phyloP scores from a whole-genome alignment of 805 yeast genomes.

The Yamadazyma takamatsuzukensis region DNA sequence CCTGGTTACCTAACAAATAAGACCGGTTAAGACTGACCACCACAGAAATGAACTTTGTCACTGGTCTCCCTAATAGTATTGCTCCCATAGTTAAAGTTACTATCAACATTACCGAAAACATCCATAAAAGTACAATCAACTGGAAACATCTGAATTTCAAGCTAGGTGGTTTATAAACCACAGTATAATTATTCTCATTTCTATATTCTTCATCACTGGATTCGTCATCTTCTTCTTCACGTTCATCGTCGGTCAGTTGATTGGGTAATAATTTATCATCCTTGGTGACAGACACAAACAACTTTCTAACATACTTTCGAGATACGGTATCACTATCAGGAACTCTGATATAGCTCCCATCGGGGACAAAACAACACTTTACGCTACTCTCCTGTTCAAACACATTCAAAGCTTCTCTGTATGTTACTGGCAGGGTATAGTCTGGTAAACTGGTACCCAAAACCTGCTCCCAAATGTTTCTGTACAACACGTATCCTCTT shows the following conservation, averaged over 20 bases:
- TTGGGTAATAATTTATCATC: conserved; percentile 56
- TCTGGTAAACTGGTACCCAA: conserved; percentile 47
- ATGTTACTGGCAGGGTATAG: conserved; percentile 53
- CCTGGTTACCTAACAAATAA: background rate
- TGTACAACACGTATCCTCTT: conserved; percentile 63
- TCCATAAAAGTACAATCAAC: conserved; percentile 47
- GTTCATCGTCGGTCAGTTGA: conserved; percentile 2
- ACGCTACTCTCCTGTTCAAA: conserved; percentile 41
- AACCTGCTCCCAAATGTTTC: conserved; percentile 44
- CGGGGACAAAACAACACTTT: conserved; percentile 65
- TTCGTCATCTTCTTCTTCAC: conserved; percentile 3
- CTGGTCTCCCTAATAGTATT: conserved; percentile 27
- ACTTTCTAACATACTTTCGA: conserved; percentile 54
- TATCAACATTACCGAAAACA: conserved; percentile 34
- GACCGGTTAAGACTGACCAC: conserved; percentile 4
- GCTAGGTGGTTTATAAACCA: conserved; percentile 84
- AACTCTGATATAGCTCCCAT: conserved; percentile 81
- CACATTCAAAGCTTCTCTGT: conserved; percentile 38
- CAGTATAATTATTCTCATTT: conserved; percentile 48
- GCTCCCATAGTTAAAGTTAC: conserved; percentile 18
- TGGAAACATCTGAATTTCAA: conserved; percentile 58
- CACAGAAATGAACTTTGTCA: conserved; percentile 3
- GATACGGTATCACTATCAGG: conserved; percentile 81
- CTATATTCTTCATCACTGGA: conserved; percentile 31
- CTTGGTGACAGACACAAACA: conserved; percentile 81